phyloP scores from a whole-genome alignment of 805 yeast species.

The Pichia occidentalis region DNA sequence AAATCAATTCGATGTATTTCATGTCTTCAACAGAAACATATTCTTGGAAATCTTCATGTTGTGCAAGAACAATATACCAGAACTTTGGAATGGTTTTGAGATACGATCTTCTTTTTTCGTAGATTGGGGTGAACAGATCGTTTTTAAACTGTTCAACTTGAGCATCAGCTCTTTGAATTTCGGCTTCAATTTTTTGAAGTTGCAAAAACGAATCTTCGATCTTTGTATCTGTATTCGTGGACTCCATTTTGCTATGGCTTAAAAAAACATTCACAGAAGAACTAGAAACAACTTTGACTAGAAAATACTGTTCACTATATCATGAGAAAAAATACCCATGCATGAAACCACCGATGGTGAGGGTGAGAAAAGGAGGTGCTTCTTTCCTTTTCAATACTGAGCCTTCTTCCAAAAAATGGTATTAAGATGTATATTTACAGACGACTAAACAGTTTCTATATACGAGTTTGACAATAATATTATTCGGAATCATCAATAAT shows the following conservation, averaged over 20 bases:
- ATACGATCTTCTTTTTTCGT: conserved; percentile 47
- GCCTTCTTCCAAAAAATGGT: too few relatives aligned
- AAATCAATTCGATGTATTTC: conserved; percentile 61
- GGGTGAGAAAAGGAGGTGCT: too few relatives aligned
- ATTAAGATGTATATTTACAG: too few relatives aligned
- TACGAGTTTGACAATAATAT: not conserved
- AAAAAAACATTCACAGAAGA: too few relatives aligned
- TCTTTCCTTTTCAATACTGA: too few relatives aligned
- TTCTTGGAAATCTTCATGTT: conserved; percentile 79
- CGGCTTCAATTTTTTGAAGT: conserved; percentile 54
- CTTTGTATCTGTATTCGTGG: conserved; percentile 4
- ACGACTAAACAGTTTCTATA: too few relatives aligned
- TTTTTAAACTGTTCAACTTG: conserved; percentile 52
- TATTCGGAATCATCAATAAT: conserved; percentile 11
- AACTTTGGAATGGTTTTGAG: conserved; percentile 58
- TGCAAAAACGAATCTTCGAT: conserved; percentile 38
- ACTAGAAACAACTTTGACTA: too few relatives aligned
- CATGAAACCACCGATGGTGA: too few relatives aligned
- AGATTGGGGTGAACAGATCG: conserved; percentile 49
- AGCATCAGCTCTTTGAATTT: conserved; percentile 44
- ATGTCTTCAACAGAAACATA: conserved; percentile 71
- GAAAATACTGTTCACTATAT: too few relatives aligned
- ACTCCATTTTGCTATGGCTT: too few relatives aligned
- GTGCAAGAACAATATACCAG: conserved; percentile 84
- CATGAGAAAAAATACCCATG: too few relatives aligned